phyloP scores from a whole-genome alignment of 2,329 filamentous ascomycete genomes.

The Aspergillus vadensis region DNA sequence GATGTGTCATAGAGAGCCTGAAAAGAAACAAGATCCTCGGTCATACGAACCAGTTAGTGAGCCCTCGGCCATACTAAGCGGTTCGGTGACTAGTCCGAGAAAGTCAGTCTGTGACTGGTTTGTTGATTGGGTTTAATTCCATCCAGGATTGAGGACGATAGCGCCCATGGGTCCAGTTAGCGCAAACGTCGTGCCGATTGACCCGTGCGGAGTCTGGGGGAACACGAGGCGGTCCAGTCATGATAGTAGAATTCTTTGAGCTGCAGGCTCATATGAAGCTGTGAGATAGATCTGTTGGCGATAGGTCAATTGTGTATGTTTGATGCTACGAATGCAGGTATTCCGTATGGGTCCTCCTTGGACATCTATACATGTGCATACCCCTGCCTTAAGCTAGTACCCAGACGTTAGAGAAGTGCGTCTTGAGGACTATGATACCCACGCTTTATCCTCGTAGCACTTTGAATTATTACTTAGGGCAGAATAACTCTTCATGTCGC shows the following conservation, averaged over 20 bases:
- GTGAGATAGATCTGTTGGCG: background rate
- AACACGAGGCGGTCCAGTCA: background rate
- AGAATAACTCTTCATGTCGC: too few relatives aligned
- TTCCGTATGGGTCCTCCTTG: background rate
- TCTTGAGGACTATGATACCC: background rate
- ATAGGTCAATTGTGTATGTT: background rate
- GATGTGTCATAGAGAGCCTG: constrained; percentile 15
- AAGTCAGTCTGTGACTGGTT: background rate
- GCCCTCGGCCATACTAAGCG: constrained; percentile 11
- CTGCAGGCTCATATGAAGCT: too few relatives aligned
- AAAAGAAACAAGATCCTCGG: constrained; percentile 8
- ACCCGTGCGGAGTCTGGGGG: constrained; percentile 17
- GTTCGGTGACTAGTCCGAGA: constrained; percentile 18
- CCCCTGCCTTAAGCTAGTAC: background rate
- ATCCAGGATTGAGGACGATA: background rate
- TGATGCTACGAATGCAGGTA: background rate
- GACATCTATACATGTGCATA: background rate
- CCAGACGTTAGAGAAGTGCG: background rate
- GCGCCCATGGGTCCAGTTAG: background rate
- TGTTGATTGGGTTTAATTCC: constrained; percentile 13
- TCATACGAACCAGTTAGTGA: constrained; percentile 9
- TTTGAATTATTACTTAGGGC: too few relatives aligned
- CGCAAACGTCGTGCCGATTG: constrained; percentile 16
- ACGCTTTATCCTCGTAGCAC: too few relatives aligned
- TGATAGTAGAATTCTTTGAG: background rate